Conservation (phyloP, 768 basidiomycete genomes). For the Xerocomellus chrysenteron region DNA sequence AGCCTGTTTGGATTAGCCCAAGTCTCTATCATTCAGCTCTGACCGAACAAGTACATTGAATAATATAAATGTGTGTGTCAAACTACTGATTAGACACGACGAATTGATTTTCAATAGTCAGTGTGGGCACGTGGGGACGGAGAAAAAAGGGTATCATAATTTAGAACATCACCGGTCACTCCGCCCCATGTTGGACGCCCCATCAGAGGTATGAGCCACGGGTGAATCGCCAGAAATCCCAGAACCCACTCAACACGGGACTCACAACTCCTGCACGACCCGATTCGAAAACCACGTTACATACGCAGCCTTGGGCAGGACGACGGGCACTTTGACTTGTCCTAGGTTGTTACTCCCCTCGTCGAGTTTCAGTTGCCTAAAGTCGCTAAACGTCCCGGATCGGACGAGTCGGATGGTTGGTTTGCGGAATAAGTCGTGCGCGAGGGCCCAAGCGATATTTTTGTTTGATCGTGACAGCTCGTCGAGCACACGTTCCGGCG, state of each 20-base stretch:
- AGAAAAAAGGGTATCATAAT: background rate
- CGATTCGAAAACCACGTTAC: conserved; percentile 14
- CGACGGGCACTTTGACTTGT: conserved; percentile 24
- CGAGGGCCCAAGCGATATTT: background rate
- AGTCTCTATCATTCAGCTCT: background rate
- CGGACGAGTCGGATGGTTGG: conserved; percentile 25
- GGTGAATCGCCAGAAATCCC: too few species aligned
- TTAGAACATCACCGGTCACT: background rate
- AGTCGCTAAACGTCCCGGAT: conserved; percentile 23
- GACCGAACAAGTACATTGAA: background rate
- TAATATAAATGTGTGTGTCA: background rate
- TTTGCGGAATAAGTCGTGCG: background rate
- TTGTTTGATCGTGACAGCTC: background rate
- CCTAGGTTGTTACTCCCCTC: background rate
- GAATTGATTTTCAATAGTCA: background rate
- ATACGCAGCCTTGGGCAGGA: conserved; percentile 9
- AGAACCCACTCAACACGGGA: background rate
- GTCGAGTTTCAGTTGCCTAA: conserved; percentile 18
- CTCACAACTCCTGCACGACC: conserved; percentile 17
- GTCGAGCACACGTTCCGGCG: conserved; percentile 8
- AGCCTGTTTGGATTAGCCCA: background rate
- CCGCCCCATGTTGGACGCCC: background rate
- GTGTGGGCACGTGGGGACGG: background rate
- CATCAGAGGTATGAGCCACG: background rate
- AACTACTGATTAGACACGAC: background rate